Conservation (phyloP, 2,329 filamentous ascomycete species). For the Claviceps arundinis region DNA sequence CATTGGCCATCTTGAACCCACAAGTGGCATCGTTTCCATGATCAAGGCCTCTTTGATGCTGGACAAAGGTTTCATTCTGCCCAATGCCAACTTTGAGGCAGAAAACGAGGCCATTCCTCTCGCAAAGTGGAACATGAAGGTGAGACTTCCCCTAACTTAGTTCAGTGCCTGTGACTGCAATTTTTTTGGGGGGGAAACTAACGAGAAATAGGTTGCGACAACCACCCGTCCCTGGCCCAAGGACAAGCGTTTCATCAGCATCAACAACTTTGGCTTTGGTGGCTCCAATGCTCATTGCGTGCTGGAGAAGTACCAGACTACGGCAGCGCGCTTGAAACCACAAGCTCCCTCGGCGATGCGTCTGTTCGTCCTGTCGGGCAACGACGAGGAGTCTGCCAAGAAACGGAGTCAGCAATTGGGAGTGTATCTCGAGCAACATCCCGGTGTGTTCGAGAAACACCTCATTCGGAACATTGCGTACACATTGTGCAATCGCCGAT, state of each 20-base stretch:
- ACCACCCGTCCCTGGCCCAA: constrained; percentile 32
- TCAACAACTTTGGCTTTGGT: constrained; percentile 36
- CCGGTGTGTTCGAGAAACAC: constrained; percentile 27
- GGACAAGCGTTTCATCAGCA: constrained; percentile 34
- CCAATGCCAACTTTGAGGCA: constrained; percentile 35
- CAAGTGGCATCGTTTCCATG: constrained; percentile 33
- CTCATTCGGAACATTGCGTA: constrained; percentile 34
- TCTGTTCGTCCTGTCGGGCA: constrained; percentile 29
- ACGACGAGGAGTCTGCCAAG: constrained; percentile 22
- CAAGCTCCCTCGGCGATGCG: constrained; percentile 11
- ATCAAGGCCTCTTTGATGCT: constrained; percentile 39
- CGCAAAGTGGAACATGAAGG: constrained; percentile 35
- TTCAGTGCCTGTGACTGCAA: neutral
- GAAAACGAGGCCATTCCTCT: constrained; percentile 36
- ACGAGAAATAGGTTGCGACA: constrained; percentile 22
- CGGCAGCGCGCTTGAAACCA: constrained; percentile 4
- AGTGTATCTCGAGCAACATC: constrained; percentile 27
- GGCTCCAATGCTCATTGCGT: constrained; percentile 32
- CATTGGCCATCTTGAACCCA: constrained; percentile 37
- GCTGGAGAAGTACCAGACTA: constrained; percentile 14
- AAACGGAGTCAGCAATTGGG: constrained; percentile 18
- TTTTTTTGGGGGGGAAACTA: neutral
- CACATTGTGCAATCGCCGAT: constrained; percentile 31
- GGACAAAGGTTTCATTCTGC: constrained; percentile 34
- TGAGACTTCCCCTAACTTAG: constrained; percentile 22